A percentile compares a stretch with the other conserved stretches of the same genome.
Evolutionary conservation across 164 flowering plant species (phyloP).

Genomic region (Annona cherimola): DNA sequence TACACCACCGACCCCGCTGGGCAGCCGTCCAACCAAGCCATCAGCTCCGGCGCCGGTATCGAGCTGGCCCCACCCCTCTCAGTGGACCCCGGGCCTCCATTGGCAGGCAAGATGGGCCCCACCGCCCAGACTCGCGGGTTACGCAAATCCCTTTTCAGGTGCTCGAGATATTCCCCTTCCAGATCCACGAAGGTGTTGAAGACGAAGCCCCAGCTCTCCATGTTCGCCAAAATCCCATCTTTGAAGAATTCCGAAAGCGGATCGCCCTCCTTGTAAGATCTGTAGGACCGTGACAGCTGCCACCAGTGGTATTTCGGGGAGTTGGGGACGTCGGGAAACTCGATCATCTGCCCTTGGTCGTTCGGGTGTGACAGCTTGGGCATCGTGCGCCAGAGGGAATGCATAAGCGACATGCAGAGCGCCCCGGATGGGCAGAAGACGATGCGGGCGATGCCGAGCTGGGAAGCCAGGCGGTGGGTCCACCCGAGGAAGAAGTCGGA

Average conservation of each 20-base stretch:
- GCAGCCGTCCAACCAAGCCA: slow-evolving; percentile 33
- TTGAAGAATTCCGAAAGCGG: slow-evolving; percentile 2
- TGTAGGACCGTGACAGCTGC: slow-evolving; percentile 15
- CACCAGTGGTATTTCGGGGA: slow-evolving; percentile 14
- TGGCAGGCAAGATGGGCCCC: slow-evolving; percentile 32
- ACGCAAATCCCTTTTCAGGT: slow-evolving; percentile 9
- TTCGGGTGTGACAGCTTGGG: slow-evolving; percentile 14
- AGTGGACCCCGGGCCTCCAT: not conserved
- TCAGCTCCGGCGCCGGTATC: slow-evolving; percentile 9
- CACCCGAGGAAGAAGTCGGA: slow-evolving; percentile 41
- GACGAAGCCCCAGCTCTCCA: slow-evolving; percentile 28
- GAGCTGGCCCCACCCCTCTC: slow-evolving; percentile 18
- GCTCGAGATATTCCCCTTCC: slow-evolving; percentile 20
- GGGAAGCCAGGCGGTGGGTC: slow-evolving; percentile 30
- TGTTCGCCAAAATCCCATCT: slow-evolving; percentile 13
- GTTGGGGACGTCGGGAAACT: slow-evolving; percentile 16
- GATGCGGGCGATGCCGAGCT: slow-evolving; percentile 25
- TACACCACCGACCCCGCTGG: slow-evolving; percentile 34
- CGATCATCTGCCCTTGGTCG: not conserved
- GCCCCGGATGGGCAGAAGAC: slow-evolving; percentile 41
- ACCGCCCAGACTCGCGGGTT: slow-evolving; percentile 33
- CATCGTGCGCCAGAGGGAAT: slow-evolving; percentile 15
- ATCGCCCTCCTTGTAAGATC: slow-evolving; percentile 10
- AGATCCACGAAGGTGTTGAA: slow-evolving; percentile 26
- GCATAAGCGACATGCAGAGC: not conserved